Evolutionary conservation across 2,329 filamentous ascomycete genomes (phyloP).

Genomic region (Trichoderma koningii): DNA sequence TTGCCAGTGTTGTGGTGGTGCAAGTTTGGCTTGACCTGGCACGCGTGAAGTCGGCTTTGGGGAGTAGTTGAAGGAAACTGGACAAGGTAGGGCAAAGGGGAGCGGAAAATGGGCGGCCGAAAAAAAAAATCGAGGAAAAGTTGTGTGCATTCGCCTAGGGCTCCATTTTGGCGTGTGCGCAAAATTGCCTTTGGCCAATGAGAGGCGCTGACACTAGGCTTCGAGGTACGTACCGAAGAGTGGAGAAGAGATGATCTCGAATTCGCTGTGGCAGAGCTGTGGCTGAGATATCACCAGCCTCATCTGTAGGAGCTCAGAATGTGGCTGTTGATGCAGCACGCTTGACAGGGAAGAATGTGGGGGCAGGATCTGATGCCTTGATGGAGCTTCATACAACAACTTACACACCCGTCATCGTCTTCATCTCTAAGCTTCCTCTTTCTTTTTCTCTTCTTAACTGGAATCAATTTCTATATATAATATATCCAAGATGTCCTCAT

Average conservation of each 20-base stretch:
- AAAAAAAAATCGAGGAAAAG: constrained; percentile 45
- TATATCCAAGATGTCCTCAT: constrained; percentile 34
- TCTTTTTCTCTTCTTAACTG: no score
- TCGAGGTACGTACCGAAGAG: neutral
- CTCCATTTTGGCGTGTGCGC: constrained; percentile 35
- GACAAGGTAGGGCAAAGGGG: constrained; percentile 25
- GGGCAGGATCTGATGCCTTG: neutral
- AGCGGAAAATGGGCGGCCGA: constrained; percentile 42
- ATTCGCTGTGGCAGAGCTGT: constrained; percentile 30
- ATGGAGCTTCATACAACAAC: neutral
- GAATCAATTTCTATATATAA: neutral
- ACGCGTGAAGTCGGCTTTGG: constrained; percentile 40
- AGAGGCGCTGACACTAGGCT: constrained; percentile 19
- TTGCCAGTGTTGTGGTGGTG: constrained; percentile 50
- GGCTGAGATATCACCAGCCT: constrained; percentile 12
- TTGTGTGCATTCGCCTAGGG: constrained; percentile 45
- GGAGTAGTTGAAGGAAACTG: constrained; percentile 37
- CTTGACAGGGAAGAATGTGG: neutral
- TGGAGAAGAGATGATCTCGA: neutral
- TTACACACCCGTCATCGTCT: neutral
- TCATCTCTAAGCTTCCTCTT: neutral
- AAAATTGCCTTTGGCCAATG: constrained; percentile 39
- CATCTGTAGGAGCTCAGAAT: neutral
- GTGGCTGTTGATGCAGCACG: neutral
- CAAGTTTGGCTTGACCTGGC: constrained; percentile 50